Evolutionary conservation across 129 eudicot genomes (phyloP), one percentile per base, ranked within the genome.

Genomic region (Ambrosia trifida): DNA sequence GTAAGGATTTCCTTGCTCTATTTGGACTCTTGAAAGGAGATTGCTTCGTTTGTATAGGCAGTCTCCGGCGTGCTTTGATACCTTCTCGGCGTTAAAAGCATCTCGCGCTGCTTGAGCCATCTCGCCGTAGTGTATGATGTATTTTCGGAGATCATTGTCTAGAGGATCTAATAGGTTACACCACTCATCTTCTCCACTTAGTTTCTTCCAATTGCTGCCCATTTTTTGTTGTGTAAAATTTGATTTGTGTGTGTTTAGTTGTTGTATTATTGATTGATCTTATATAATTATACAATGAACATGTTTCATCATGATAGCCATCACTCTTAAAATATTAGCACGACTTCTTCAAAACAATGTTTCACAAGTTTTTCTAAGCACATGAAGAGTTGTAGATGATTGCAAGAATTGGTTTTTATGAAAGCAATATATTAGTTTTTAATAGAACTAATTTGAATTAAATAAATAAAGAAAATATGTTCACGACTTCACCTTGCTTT

Each of bases 51-150:
- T 35, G 50, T 82, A 88, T 52, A 77, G 58, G 62, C 88, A 75
- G 45, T 77, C 78, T 24, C 97, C 97, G 1, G 95, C 96, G 10
- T 85, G 74, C 43, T 80, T 87, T 6, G 95, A 88, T 5, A 85
- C 86, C 56, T 78, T 79, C 4, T 87, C 89, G 0, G 81, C 46
- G 46, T 73, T 87, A 72, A 91, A 91, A 5, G 84, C 81, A 57
- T 91, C 93, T 50, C 86, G 83, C 0, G 85, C 47, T 6, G 92
- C 89, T 53, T 91, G 95, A 28, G 95, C 85, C 90, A 88, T 83
- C 69, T 83, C 86, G 31, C 91, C 97, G 2, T 91, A 88, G 73
- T 87, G 95, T 53, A 91, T 79, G 31, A 91, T 60, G 84, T 88
- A 83, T 56, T 72, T 69, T 10, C 96, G 95, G 17, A 93, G 98